Evolutionary conservation across 2,329 filamentous ascomycete species (phyloP), one percentile per base, ranked within the genome.

Genomic region (Trichoderma sp.): DNA sequence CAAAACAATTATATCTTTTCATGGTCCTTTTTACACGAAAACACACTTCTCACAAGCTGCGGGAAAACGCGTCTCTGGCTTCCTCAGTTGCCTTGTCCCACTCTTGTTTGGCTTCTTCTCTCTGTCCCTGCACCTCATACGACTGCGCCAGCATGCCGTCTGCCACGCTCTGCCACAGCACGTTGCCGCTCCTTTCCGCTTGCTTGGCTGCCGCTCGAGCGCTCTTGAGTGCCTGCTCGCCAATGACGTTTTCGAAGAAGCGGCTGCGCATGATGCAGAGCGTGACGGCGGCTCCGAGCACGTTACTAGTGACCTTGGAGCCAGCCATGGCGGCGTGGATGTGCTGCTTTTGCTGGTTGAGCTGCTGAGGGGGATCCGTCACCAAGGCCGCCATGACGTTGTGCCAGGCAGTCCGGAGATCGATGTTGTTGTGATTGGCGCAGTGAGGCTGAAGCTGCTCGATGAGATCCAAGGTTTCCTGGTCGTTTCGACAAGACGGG

Each of bases 251-350:
- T 60, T 91, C 91, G 80, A 95, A 98, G 77, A 97, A 92, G 66
- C 90, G 89, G 77, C 88, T 90, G 67, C 92, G 92, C 92, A 98
- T 97, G 74, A 96, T 91, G 75, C 91, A 94, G 72, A 98, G 88
- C 6, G 92, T 91, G 74, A 98, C 92, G 62, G 91, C 91, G n/a
- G 94, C 87, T 69, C 95, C 91, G 74, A 97, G 92, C 34, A 89
- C 89, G 79, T 97, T 97, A 70, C 86, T 86, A 9, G 92, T 90
- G 8, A 85, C 84, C 74, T 91, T 91, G 14, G 93, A 91, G 3
- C 90, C 89, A 51, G 87, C 86, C 56, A 97, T 86, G 2, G 94
- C 92, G 51, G 87, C 86, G 73, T 93, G 90, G 69, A 98, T 91
- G 77, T 92, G 90, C 53, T 91, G 88, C 81, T 97, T 98, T 71